Evolutionary conservation across 768 basidiomycete species (phyloP), one percentile per base, ranked within the genome.

Genomic region (Suillus subalutaceus): DNA sequence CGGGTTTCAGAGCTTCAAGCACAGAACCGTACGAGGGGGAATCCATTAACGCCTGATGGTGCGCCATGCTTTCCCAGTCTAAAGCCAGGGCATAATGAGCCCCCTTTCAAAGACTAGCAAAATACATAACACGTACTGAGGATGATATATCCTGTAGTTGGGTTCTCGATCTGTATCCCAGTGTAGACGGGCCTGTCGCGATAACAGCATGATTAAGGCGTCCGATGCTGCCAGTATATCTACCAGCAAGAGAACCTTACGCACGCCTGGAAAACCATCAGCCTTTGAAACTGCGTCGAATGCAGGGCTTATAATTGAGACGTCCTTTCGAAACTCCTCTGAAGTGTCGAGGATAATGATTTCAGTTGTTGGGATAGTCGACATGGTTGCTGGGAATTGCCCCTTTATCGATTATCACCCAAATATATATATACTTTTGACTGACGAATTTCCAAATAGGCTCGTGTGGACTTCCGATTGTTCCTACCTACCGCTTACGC

Each of bases 61-160:
- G 50, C 10, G 75, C 72, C 2, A 37, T 8, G 37, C 9, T 9
- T 1, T 37, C 37, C 37, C 75, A 75, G 60, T 77, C 75, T 77
- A 35, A 61, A 20, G 32, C 23, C n/a, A 37, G 32, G 48, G 26
- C 37, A 32, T 23, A 2, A 62, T 26, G 3, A 4, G 13, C 9
- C 15, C 37, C 37, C 15, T 40, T 30, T 35, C 48, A 26, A n/a
- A 7, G 6, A 40, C 16, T 16, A n/a, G 35, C 35, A 10, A 38
- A 59, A 32, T n/a, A 10, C 7, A n/a, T 10, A 26, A 20, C 20
- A 63, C 72, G 16, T 63, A 74, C 73, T 67, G 48, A 74, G 60
- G 60, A 74, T 61, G 32, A 37, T 37, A 37, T 37, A 37, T 8
- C 37, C 37, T 37, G 8, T 37, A 10, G 8, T 2, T 37, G 37